phyloP scores from a whole-genome alignment of 176 grass and related monocot genomes.

The Saccharum officinarum region DNA sequence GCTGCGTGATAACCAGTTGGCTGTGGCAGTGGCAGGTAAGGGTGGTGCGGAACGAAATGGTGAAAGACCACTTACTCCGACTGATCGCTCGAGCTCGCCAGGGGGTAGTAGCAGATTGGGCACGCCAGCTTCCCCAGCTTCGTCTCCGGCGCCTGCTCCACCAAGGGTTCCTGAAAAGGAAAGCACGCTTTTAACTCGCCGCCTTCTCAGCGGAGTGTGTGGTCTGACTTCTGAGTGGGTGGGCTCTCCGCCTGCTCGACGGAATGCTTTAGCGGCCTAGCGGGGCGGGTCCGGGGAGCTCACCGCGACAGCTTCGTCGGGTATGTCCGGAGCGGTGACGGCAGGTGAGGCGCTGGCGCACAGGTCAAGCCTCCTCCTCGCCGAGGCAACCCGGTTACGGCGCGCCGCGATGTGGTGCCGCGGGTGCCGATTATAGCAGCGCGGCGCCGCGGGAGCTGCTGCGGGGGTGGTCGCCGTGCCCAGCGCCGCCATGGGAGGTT shows the following conservation, averaged over 20 bases:
- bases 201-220: background rate
- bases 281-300: background rate
- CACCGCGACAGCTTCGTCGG: slow-evolving; percentile 6
- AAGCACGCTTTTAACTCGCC: background rate
- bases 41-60: background rate
- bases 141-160: slow-evolving; percentile 5
- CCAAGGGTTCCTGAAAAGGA: slow-evolving; percentile 30
- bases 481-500: slow-evolving; percentile 11
- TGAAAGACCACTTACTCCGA: slow-evolving; percentile 27
- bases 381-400: background rate
- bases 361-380: background rate
- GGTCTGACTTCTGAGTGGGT: background rate
- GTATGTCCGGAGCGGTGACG: background rate
- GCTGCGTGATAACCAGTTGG: background rate
- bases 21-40: background rate
- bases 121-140: slow-evolving; percentile 56
- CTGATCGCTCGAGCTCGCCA: slow-evolving; percentile 37
- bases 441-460: background rate
- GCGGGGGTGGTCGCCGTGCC: background rate
- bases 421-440: background rate
- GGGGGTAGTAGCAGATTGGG: slow-evolving; percentile 78
- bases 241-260: background rate
- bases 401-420: background rate
- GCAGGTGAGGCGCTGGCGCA: background rate
- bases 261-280: background rate